Evolutionary conservation across 2,329 filamentous ascomycete genomes (phyloP).

Genomic region (Gaeumannomyces tritici): DNA sequence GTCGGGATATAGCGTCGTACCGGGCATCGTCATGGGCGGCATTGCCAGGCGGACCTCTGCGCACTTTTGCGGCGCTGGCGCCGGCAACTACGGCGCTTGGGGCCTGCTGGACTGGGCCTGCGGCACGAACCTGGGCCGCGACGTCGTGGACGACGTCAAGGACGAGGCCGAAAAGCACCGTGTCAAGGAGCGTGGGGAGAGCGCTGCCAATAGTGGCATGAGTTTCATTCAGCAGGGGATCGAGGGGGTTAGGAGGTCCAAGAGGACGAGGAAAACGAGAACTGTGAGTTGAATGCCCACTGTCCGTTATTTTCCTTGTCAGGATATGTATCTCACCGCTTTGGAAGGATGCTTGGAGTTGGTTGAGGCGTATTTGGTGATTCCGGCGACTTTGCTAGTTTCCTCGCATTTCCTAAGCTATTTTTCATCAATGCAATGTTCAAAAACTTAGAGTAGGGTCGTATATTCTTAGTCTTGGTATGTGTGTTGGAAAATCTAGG

Average conservation of each 20-base stretch:
- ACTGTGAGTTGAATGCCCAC: not conserved
- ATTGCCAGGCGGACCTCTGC: constrained; percentile 22
- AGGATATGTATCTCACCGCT: too few relatives aligned
- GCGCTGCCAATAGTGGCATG: constrained; percentile 22
- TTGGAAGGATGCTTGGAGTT: too few relatives aligned
- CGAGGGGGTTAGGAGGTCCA: constrained; percentile 17
- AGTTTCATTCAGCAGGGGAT: constrained; percentile 23
- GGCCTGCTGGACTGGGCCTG: constrained; percentile 53
- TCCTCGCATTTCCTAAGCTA: too few relatives aligned
- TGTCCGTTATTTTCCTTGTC: not conserved
- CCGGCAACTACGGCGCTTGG: constrained; percentile 48
- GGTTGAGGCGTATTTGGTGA: too few relatives aligned
- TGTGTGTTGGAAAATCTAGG: too few relatives aligned
- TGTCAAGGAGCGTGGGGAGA: constrained; percentile 30
- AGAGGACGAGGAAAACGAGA: constrained; percentile 16
- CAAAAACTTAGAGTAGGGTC: too few relatives aligned
- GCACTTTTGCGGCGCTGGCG: constrained; percentile 23
- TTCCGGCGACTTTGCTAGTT: too few relatives aligned
- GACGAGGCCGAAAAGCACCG: constrained; percentile 48
- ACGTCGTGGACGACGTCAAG: constrained; percentile 43
- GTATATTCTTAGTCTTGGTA: too few relatives aligned
- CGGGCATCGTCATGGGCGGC: constrained; percentile 43
- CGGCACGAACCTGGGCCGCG: constrained; percentile 43
- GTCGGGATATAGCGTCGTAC: constrained; percentile 55
- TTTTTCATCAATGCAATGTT: too few relatives aligned